phyloP scores from a whole-genome alignment of 805 yeast genomes.

The Metschnikowia chrysomelidarum region DNA sequence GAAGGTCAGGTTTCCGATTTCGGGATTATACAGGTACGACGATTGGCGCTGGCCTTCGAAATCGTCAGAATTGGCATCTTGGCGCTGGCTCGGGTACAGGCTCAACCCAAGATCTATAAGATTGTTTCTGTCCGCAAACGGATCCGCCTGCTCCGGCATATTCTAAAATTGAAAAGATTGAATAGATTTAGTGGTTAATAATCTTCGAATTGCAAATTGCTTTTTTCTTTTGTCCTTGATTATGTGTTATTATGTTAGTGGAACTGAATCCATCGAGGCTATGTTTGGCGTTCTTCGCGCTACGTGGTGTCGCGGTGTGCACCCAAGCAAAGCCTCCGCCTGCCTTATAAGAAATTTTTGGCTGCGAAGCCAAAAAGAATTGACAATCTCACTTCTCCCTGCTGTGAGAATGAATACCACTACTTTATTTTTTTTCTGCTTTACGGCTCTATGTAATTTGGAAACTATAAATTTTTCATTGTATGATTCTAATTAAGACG shows the following conservation, averaged over 20 bases:
- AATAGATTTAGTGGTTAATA: no score
- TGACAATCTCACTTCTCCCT: no score
- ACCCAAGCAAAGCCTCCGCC: no score
- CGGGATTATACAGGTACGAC: background rate
- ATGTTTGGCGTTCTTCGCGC: constrained; percentile 2
- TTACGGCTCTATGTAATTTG: no score
- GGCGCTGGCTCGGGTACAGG: constrained; percentile 12
- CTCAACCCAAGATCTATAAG: constrained; percentile 34
- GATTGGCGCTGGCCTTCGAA: background rate
- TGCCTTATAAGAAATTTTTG: no score
- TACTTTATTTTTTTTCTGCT: no score
- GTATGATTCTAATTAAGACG: no score
- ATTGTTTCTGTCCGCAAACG: constrained; percentile 24
- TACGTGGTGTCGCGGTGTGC: background rate
- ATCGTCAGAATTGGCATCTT: constrained; percentile 6
- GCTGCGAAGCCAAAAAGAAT: background rate
- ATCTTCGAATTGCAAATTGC: background rate
- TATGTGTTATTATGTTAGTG: background rate
- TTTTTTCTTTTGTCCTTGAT: background rate
- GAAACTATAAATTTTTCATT: no score
- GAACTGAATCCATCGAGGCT: background rate
- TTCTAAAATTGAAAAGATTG: no score
- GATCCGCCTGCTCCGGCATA: constrained; percentile 14
- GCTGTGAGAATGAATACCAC: no score
- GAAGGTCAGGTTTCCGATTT: background rate